Conservation (phyloP, 805 yeast genomes). For the Priceomyces carsonii region DNA sequence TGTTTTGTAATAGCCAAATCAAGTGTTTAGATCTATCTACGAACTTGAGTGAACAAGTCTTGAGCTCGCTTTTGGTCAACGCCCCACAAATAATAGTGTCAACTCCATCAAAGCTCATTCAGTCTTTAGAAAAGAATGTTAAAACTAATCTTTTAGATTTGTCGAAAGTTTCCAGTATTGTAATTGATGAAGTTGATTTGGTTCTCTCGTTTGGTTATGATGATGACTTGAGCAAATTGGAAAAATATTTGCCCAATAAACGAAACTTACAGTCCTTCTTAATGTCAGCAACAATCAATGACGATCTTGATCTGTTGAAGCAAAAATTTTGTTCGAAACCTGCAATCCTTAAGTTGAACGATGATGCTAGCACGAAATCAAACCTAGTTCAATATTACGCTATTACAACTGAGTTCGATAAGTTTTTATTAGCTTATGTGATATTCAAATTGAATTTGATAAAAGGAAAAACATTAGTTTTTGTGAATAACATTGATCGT, state of each 20-base stretch:
- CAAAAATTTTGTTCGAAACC: slow-evolving; percentile 78
- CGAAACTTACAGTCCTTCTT: slow-evolving; percentile 82
- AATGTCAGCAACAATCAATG: slow-evolving; percentile 95
- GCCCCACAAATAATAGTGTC: slow-evolving; percentile 80
- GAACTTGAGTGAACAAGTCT: slow-evolving; percentile 66
- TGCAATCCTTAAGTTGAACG: slow-evolving; percentile 77
- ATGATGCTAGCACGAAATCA: slow-evolving; percentile 58
- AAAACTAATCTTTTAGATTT: slow-evolving; percentile 50
- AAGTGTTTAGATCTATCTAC: slow-evolving; percentile 68
- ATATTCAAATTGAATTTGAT: slow-evolving; percentile 85
- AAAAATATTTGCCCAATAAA: slow-evolving; percentile 65
- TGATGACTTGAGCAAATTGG: slow-evolving; percentile 74
- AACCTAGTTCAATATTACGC: slow-evolving; percentile 84
- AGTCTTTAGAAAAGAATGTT: slow-evolving; percentile 47
- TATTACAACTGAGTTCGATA: slow-evolving; percentile 84
- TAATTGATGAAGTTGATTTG: slow-evolving; percentile 94
- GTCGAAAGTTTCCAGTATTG: slow-evolving; percentile 63
- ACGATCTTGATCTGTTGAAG: slow-evolving; percentile 79
- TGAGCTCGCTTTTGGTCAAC: slow-evolving; percentile 66
- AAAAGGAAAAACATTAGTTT: slow-evolving; percentile 86
- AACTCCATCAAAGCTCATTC: slow-evolving; percentile 80
- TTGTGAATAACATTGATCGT: slow-evolving; percentile 93
- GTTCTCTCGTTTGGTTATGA: slow-evolving; percentile 87
- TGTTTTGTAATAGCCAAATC: slow-evolving; percentile 69
- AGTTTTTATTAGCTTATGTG: slow-evolving; percentile 86